Conservation (phyloP, 78 protist species). For the Anaeramoeba flamelloides region DNA sequence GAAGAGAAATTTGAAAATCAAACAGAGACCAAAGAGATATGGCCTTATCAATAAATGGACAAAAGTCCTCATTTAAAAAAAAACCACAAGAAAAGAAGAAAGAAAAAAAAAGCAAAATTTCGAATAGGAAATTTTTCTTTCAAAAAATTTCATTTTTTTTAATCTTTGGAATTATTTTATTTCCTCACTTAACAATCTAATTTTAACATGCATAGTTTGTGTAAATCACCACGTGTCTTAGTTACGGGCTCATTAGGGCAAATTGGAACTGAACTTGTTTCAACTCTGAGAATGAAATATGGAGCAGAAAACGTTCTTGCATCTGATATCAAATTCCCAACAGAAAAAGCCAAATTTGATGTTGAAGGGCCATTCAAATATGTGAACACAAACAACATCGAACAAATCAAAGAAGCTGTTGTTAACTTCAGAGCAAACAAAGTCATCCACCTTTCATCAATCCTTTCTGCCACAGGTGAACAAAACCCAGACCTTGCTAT, state of each 20-base stretch:
- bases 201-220: too few relatives aligned
- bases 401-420: conserved; percentile 5
- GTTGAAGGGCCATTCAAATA: conserved; percentile 30
- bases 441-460: conserved; percentile 26
- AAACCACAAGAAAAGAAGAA: too few relatives aligned
- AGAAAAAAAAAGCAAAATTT: too few relatives aligned
- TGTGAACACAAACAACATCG: conserved; percentile 15
- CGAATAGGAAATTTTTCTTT: too few relatives aligned
- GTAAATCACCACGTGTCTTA: too few relatives aligned
- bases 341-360: background rate
- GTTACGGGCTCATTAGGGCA: conserved; percentile 30
- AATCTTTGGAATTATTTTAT: too few relatives aligned
- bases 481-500: conserved; percentile 25
- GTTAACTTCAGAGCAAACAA: conserved; percentile 19
- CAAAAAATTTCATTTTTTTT: too few relatives aligned
- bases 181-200: too few relatives aligned
- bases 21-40: too few relatives aligned
- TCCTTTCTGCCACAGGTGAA: conserved; percentile 46
- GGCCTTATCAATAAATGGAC: too few relatives aligned
- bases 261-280: conserved; percentile 15
- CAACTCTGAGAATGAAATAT: background rate
- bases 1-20: too few relatives aligned
- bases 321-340: conserved; percentile 11
- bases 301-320: conserved; percentile 28
- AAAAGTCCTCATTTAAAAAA: too few relatives aligned